A percentile compares a stretch with the other conserved stretches of the same genome.
Conservation (phyloP, 2,329 filamentous ascomycete species). For the Aureobasidium sp. region DNA sequence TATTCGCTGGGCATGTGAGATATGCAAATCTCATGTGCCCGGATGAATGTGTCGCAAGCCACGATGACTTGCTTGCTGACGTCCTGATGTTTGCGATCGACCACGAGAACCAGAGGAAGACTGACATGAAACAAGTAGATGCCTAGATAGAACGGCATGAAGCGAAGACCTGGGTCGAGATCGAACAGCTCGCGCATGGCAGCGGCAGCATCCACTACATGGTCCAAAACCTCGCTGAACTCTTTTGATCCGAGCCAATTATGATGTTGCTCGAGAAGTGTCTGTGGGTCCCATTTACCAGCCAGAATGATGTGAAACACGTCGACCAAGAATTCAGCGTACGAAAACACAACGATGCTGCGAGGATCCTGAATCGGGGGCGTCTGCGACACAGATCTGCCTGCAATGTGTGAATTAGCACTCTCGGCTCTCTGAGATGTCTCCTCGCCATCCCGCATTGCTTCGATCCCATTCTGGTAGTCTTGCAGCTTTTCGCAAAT, state of each 20-base stretch:
- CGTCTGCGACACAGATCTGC: not conserved
- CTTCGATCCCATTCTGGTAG: not conserved
- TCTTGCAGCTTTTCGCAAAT: not conserved
- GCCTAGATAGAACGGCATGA: not conserved
- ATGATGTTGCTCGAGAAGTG: not conserved
- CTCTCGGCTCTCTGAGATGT: not conserved
- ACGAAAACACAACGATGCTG: not conserved
- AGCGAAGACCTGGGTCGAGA: not conserved
- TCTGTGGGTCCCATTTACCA: not conserved
- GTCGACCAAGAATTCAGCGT: not conserved
- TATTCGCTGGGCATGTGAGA: not conserved
- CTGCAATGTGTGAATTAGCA: not conserved
- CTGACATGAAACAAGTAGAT: not conserved
- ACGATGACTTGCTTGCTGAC: not conserved
- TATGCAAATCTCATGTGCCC: not conserved
- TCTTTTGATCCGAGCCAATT: not conserved
- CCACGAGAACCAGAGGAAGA: not conserved
- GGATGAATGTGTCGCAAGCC: not conserved
- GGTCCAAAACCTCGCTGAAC: not conserved
- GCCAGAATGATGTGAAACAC: not conserved
- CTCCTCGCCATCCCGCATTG: not conserved
- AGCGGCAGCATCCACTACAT: not conserved
- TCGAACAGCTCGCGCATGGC: not conserved
- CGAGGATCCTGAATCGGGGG: not conserved
- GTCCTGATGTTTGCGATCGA: not conserved